Evolutionary conservation across 179 eudicot genomes (phyloP), one percentile per base, ranked within the genome.

Genomic region (Silene vulgaris): DNA sequence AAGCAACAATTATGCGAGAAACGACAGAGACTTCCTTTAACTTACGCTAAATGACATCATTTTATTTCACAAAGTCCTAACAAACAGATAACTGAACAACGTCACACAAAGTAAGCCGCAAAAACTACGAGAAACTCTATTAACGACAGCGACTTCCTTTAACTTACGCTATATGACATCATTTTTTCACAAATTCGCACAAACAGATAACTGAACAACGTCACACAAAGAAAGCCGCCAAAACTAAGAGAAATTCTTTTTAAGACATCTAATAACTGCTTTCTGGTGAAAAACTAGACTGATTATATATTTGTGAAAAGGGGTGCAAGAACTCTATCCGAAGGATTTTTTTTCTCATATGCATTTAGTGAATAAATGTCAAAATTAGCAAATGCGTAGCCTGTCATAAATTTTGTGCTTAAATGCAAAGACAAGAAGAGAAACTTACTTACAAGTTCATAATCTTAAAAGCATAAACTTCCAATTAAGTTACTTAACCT

Each of bases 391-490:
- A 63, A 63, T 63, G 32, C 12, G 1, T 23, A 63, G 67, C 28
- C 29, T 21, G n/a, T 9, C 67, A 63, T 28, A 23, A 23, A 28
- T 21, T 63, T 1, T 23, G 6, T 5, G 67, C 28, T 26, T 23
- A 28, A 26, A 23, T 63, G 14, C 67, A 63, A 63, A 63, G 16
- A 14, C 65, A 60, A 63, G 35, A 63, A 63, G 35, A 63, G n/a
- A 63, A 63, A 28, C 26, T 62, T 20, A 11, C 26, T 26, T 0
- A 63, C 28, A 13, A 9, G 37, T 0, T 63, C 67, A 60, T 20
- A 60, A 60, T 60, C 65, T 19, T 60, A 6, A 29, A 20, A 60
- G 65, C 65, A n/a, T 63, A 63, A 63, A 26, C 32, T 63, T 60
- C 67, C 67, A 63, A 21, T 20, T 61, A 20, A 17, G 30, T 9